Evolutionary conservation across 345 rosid genomes (phyloP).

Genomic region (Xanthoceras sorbifolium): DNA sequence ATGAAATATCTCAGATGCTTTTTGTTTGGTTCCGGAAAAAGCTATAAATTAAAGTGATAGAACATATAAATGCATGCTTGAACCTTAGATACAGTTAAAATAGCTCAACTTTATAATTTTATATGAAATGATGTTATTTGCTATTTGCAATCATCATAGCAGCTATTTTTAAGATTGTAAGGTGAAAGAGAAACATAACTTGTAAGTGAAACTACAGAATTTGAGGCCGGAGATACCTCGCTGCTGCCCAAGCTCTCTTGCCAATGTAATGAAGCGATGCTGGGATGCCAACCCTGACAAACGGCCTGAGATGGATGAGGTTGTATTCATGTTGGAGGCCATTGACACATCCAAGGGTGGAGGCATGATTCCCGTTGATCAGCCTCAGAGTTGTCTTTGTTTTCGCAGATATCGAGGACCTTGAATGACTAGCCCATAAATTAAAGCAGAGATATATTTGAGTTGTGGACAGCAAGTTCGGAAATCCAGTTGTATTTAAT

Average conservation of each 20-base stretch:
- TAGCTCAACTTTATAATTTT: no score
- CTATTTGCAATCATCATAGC: neutral
- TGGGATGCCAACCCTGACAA: conserved; percentile 97
- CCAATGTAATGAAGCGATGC: conserved; percentile 92
- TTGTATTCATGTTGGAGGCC: conserved; percentile 79
- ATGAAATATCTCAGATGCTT: neutral
- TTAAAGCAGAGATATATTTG: conserved; percentile 6
- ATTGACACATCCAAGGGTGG: conserved; percentile 95
- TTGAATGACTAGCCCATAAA: conserved; percentile 30
- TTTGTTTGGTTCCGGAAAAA: neutral
- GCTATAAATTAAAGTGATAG: neutral
- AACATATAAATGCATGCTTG: neutral
- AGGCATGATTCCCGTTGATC: conserved; percentile 91
- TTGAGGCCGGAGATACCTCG: conserved; percentile 97
- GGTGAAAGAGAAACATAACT: conserved; percentile 5
- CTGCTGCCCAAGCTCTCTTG: conserved; percentile 87
- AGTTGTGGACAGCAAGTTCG: conserved; percentile 18
- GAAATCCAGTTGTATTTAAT: conserved; percentile 26
- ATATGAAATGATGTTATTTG: neutral
- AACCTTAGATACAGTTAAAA: no score
- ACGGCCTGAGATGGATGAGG: conserved; percentile 96
- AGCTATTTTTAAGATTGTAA: conserved; percentile 8
- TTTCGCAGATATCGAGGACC: conserved; percentile 79
- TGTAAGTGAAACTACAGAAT: conserved; percentile 47
- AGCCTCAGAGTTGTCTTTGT: conserved; percentile 82